Percentiles rank a stretch among this genome's conserved stretches.
Conservation (phyloP, 2,329 filamentous ascomycete genomes). For the Microsporum ferrugineum region DNA sequence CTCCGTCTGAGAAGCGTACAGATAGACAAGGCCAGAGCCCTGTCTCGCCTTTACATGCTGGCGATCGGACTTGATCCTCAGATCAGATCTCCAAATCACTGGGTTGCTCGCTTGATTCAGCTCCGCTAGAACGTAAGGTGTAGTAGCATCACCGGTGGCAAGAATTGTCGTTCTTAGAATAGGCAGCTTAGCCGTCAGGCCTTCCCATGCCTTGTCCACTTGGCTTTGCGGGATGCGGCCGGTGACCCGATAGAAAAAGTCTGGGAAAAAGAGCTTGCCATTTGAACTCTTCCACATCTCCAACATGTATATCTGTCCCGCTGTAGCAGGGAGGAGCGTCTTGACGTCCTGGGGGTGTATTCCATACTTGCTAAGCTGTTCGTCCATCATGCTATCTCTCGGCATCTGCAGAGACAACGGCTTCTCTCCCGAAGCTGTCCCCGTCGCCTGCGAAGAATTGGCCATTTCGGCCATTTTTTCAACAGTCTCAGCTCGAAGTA, state of each 20-base stretch:
- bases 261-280: slow-evolving; percentile 60
- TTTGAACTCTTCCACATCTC: slow-evolving; percentile 58
- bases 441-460: slow-evolving; percentile 10
- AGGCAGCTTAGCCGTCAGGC: slow-evolving; percentile 44
- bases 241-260: slow-evolving; percentile 51
- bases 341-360: slow-evolving; percentile 42
- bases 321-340: slow-evolving; percentile 53
- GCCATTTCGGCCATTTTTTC: slow-evolving; percentile 46
- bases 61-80: slow-evolving; percentile 16
- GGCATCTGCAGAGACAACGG: slow-evolving; percentile 24
- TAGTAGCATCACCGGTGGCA: slow-evolving; percentile 34
- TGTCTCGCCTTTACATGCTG: slow-evolving; percentile 12
- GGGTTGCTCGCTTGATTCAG: slow-evolving; percentile 31
- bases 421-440: slow-evolving; percentile 14
- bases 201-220: slow-evolving; percentile 51
- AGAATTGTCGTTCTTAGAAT: slow-evolving; percentile 61
- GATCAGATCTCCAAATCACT: slow-evolving; percentile 22
- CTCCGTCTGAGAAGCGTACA: slow-evolving; percentile 26
- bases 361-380: slow-evolving; percentile 29
- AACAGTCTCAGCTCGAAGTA: slow-evolving; percentile 57
- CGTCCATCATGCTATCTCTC: not conserved
- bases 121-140: slow-evolving; percentile 55
- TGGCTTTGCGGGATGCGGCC: slow-evolving; percentile 27
- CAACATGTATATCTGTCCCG: slow-evolving; percentile 74
- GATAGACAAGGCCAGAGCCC: slow-evolving; percentile 20